These are phyloP conservation scores for Atkinsonella texensis DNA, from an alignment of 2,329 filamentous ascomycete genomes.

Conservation along the genomic window DNA sequence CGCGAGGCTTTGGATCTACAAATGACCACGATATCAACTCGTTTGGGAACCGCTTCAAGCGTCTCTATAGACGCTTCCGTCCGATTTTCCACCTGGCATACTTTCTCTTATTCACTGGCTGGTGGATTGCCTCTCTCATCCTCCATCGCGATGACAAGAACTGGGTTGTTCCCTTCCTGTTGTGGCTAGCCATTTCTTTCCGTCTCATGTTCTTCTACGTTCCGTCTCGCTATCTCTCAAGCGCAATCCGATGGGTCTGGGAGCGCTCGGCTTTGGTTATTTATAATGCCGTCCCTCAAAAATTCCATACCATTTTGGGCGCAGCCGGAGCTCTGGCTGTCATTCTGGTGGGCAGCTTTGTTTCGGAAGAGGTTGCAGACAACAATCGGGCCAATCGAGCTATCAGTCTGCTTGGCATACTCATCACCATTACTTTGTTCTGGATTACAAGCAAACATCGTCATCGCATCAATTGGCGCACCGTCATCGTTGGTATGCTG, in stretches of 20 bases:
- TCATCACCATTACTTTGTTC: slow-evolving; percentile 55
- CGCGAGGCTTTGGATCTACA: slow-evolving; percentile 13
- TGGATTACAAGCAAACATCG: slow-evolving; percentile 62
- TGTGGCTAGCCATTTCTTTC: slow-evolving; percentile 64
- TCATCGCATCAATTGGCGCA: slow-evolving; percentile 55
- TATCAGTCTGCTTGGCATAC: slow-evolving; percentile 66
- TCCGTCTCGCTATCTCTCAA: slow-evolving; percentile 52
- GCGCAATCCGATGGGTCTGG: slow-evolving; percentile 58
- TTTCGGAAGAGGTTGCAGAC: slow-evolving; percentile 54
- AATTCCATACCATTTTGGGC: slow-evolving; percentile 49
- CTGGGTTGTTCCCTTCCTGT: slow-evolving; percentile 74
- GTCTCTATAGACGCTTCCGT: slow-evolving; percentile 32
- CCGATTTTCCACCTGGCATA: slow-evolving; percentile 34
- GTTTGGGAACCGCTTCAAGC: slow-evolving; percentile 14
- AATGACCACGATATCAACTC: slow-evolving; percentile 8
- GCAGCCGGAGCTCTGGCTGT: slow-evolving; percentile 54
- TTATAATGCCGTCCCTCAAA: slow-evolving; percentile 52
- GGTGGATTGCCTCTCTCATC: slow-evolving; percentile 68
- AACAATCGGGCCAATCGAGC: slow-evolving; percentile 74
- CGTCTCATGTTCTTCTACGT: slow-evolving; percentile 65
- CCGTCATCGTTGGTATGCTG: slow-evolving; percentile 80
- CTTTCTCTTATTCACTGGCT: slow-evolving; percentile 37
- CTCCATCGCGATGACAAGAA: slow-evolving; percentile 61
- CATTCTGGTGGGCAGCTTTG: slow-evolving; percentile 69
- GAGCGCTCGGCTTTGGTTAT: slow-evolving; percentile 47